A percentile compares a stretch with the other conserved stretches of the same genome.
phyloP scores from a whole-genome alignment of 768 basidiomycete genomes.

The Hygrophorus pudorinus region DNA sequence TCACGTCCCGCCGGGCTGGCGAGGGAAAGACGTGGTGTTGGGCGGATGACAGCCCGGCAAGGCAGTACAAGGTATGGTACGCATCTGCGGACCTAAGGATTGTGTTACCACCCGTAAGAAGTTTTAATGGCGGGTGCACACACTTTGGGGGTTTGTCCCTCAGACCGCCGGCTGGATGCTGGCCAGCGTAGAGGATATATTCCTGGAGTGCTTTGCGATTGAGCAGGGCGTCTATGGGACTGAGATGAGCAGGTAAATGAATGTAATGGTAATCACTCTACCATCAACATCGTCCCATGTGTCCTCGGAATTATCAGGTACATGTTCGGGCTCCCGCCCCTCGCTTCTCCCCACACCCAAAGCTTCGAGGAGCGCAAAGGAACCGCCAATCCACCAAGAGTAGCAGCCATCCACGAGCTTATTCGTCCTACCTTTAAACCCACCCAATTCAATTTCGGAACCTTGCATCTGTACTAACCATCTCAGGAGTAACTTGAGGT shows the following conservation, averaged over 20 bases:
- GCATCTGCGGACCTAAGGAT: constrained; percentile 66
- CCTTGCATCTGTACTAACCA: constrained; percentile 90
- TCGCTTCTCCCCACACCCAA: constrained; percentile 30
- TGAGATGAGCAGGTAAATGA: background rate
- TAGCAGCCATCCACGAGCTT: constrained; percentile 99
- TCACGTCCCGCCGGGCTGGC: constrained; percentile 19
- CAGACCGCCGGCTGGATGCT: constrained; percentile 77
- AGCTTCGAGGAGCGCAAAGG: constrained; percentile 69
- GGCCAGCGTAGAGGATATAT: constrained; percentile 80
- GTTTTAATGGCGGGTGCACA: constrained; percentile 12
- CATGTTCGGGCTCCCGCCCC: constrained; percentile 20
- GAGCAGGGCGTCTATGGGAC: constrained; percentile 32
- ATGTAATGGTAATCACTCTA: constrained; percentile 17
- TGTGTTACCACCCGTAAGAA: background rate
- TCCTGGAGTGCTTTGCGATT: constrained; percentile 72
- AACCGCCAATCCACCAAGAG: constrained; percentile 98
- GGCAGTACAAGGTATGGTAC: constrained; percentile 91
- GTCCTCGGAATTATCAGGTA: constrained; percentile 19
- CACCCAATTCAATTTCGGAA: constrained; percentile 71
- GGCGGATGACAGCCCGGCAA: constrained; percentile 81
- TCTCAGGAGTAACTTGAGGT: constrained; percentile 51
- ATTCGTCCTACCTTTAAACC: constrained; percentile 89
- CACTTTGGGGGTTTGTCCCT: constrained; percentile 96
- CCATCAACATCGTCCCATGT: constrained; percentile 71
- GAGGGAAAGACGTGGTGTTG: constrained; percentile 69